Conservation (phyloP, 1,139 yeast species). For the Yamadazyma dushanensis region DNA sequence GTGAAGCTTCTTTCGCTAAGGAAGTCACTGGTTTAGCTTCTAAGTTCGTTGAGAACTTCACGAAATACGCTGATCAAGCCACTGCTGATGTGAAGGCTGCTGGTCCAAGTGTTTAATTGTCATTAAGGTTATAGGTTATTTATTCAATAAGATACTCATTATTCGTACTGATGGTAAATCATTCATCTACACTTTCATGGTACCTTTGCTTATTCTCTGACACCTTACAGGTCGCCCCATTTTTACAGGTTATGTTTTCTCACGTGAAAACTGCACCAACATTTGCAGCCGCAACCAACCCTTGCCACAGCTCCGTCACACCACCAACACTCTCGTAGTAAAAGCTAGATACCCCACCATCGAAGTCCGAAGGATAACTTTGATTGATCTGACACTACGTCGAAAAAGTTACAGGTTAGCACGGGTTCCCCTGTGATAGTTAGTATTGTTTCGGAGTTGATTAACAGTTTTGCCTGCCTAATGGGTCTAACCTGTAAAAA, state of each 20-base stretch:
- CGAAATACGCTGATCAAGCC: conserved; percentile 79
- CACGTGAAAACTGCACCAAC: too few species aligned
- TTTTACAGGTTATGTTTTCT: too few species aligned
- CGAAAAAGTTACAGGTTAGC: background rate
- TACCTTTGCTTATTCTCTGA: background rate
- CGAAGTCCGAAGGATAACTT: too few species aligned
- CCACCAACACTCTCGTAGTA: too few species aligned
- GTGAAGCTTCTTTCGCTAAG: conserved; percentile 60
- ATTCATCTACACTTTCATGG: too few species aligned
- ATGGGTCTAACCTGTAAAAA: background rate
- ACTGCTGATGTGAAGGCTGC: conserved; percentile 88
- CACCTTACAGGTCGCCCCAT: background rate
- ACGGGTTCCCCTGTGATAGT: background rate
- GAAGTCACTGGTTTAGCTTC: conserved; percentile 77
- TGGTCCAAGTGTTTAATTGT: conserved; percentile 61
- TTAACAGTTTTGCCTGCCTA: too few species aligned
- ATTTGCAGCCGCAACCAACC: too few species aligned
- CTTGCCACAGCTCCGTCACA: too few species aligned
- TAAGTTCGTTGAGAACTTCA: conserved; percentile 83
- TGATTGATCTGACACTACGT: too few species aligned
- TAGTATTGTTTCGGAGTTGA: background rate
- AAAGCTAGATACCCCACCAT: too few species aligned
- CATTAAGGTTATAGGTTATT: background rate
- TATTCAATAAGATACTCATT: conserved; percentile 5
- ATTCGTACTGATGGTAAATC: background rate